Percentiles rank a stretch among this genome's conserved stretches.
These are phyloP conservation scores for Rhizopus delemar DNA, from an alignment of 371 early-diverging fungal genomes.

Conservation along the genomic window DNA sequence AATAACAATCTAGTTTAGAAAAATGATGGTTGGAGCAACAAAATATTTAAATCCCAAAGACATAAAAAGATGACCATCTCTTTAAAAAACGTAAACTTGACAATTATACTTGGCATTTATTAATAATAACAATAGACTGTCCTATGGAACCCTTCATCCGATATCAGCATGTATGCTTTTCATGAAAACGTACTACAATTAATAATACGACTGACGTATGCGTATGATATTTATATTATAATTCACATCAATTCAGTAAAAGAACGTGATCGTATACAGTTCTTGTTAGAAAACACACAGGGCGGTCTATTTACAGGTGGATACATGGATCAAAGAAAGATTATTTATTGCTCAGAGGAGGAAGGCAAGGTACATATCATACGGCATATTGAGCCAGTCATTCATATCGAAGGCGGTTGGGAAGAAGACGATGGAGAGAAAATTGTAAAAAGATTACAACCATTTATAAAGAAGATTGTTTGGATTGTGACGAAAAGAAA, in stretches of 20 bases:
- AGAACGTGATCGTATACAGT: conserved; percentile 35
- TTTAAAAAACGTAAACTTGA: conserved; percentile 43
- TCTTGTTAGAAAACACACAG: conserved; percentile 29
- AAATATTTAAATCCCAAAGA: conserved; percentile 23
- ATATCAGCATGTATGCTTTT: conserved; percentile 49
- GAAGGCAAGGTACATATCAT: conserved; percentile 54
- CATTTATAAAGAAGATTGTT: conserved; percentile 41
- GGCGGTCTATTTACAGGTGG: conserved; percentile 13
- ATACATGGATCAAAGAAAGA: conserved; percentile 29
- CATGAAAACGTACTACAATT: conserved; percentile 37
- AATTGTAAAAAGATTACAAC: conserved; percentile 41
- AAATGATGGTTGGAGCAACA: conserved; percentile 21
- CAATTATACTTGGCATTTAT: background rate
- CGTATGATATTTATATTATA: conserved; percentile 45
- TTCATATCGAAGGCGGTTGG: conserved; percentile 59
- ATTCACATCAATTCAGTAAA: conserved; percentile 43
- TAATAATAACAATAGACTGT: conserved; percentile 31
- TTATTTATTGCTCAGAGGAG: conserved; percentile 47
- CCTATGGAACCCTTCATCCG: conserved; percentile 57
- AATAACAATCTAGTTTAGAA: background rate
- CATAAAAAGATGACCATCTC: conserved; percentile 46
- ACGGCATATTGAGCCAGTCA: conserved; percentile 47
- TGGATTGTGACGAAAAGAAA: conserved; percentile 47
- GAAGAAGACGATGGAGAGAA: conserved; percentile 55
- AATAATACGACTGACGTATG: conserved; percentile 28